Evolutionary conservation across 345 rosid genomes (phyloP).

Genomic region (Nasturtium officinale): DNA sequence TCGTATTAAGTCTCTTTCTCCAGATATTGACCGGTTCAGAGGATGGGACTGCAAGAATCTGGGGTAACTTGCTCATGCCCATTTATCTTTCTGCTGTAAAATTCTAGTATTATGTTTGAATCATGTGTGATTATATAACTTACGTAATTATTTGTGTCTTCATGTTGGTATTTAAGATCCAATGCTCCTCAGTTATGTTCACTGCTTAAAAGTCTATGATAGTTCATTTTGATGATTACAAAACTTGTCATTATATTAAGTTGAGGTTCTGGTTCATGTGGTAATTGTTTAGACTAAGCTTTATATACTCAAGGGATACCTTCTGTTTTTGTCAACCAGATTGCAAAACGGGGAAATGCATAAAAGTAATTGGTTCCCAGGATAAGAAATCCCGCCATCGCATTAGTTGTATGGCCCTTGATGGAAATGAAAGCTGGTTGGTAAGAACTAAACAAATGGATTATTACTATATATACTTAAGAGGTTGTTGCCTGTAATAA

Average conservation of each 20-base stretch:
- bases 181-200: conserved; percentile 8
- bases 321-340: conserved; percentile 52
- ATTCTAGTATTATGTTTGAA: background rate
- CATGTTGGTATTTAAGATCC: conserved; percentile 8
- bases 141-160: conserved; percentile 1
- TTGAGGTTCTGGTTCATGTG: background rate
- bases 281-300: conserved; percentile 1
- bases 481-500: background rate
- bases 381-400: conserved; percentile 52
- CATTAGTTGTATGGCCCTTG: conserved; percentile 83
- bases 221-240: background rate
- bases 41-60: conserved; percentile 91
- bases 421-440: conserved; percentile 98
- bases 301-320: conserved; percentile 7
- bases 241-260: conserved; percentile 6
- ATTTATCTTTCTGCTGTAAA: background rate
- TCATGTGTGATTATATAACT: conserved; percentile 2
- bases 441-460: conserved; percentile 55
- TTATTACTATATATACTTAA: background rate
- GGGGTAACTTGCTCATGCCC: conserved; percentile 62
- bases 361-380: conserved; percentile 59
- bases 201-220: background rate
- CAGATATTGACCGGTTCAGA: conserved; percentile 96
- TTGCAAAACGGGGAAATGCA: conserved; percentile 90
- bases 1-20: conserved; percentile 27